These are phyloP conservation scores for Monilinia laxa DNA, from an alignment of 2,329 filamentous ascomycete genomes.

Conservation along the genomic window DNA sequence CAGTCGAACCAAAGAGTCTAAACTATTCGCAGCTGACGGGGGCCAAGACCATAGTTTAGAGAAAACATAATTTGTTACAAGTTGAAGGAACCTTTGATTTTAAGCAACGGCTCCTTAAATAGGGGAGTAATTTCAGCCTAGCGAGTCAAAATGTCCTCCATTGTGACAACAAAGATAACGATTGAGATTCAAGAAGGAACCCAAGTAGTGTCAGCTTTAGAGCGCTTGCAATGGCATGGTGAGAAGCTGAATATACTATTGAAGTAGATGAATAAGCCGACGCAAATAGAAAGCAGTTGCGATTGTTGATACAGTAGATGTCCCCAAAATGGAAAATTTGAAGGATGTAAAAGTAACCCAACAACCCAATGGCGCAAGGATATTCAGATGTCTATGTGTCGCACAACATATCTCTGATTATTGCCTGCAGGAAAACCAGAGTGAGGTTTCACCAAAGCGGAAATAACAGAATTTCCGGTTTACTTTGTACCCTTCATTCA, in stretches of 20 bases:
- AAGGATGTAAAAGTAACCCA: neutral
- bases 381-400: neutral
- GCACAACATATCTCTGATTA: neutral
- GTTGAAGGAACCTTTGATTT: neutral
- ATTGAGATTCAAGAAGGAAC: neutral
- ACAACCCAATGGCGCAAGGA: neutral
- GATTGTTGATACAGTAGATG: neutral
- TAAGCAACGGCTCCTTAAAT: neutral
- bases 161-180: neutral
- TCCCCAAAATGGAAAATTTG: neutral
- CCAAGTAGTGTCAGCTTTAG: neutral
- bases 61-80: neutral
- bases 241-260: neutral
- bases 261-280: neutral
- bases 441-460: neutral
- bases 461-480: conserved; percentile 7
- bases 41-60: neutral
- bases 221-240: neutral
- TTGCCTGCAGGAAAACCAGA: neutral
- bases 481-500: conserved; percentile 1
- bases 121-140: neutral
- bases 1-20: neutral
- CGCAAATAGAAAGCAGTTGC: neutral
- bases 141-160: neutral
- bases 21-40: neutral